Evolutionary conservation across 2,329 filamentous ascomycete species (phyloP), one percentile per base, ranked within the genome.

Genomic region (Trichoderma sp.): DNA sequence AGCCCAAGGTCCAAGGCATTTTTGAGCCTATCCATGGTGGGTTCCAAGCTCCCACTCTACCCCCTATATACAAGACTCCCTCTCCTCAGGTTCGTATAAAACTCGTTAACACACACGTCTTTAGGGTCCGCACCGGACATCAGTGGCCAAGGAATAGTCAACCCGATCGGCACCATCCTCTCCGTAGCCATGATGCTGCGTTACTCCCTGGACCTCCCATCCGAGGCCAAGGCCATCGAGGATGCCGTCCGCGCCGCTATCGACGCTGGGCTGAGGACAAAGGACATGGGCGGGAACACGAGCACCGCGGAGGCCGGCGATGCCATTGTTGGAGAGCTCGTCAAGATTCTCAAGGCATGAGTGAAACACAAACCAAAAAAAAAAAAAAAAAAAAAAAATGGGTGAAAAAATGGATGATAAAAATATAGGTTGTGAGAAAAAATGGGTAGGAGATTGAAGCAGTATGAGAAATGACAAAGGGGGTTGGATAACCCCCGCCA

Each of bases 21-120:
- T 99, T 97, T 78, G 94, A 98, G 86, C 94, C 94, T 34, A 98
- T 99, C 74, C 94, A 99, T 79, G 94, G 92, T 93, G 84, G 69
- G 81, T 45, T 29, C 29, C 29, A 4, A 29, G 4, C 29, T 7
- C 7, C 29, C 29, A 29, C 29, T 29, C 29, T 4, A 29, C 4
- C 29, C 29, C 7, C 7, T 29, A 29, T 29, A 7, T 29, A 29
- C 4, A n/a, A n/a, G n/a, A n/a, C n/a, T n/a, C n/a, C n/a, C n/a
- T n/a, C n/a, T n/a, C n/a, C n/a, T n/a, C n/a, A n/a, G n/a, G n/a
- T n/a, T n/a, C n/a, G n/a, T n/a, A 29, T 7, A 29, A 4, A 4
- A 29, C 4, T 29, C 29, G 7, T 7, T 29, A 29, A 29, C 29
- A 7, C 7, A 29, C 4, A 29, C 7, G 29, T 4, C 29, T n/a